Percentiles rank a stretch among this genome's conserved stretches.
Evolutionary conservation across 2,329 filamentous ascomycete species (phyloP).

Genomic region (Botrytis cinerea): DNA sequence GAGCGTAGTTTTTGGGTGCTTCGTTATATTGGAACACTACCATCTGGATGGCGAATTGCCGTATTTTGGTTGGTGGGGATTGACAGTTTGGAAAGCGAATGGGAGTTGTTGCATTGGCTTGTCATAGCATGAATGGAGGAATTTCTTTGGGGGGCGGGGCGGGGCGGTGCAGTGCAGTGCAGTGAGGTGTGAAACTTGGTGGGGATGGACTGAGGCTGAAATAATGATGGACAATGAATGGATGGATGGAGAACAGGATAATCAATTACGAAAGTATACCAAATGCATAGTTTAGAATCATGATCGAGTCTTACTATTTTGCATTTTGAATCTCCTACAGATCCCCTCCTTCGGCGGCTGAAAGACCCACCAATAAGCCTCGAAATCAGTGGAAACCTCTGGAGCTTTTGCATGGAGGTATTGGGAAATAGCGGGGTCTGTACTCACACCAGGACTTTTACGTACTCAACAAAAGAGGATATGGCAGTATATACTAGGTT

Average conservation of each 20-base stretch:
- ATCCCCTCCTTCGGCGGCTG: background rate
- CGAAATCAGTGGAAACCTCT: background rate
- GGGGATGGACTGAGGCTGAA: background rate
- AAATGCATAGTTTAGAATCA: background rate
- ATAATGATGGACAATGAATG: background rate
- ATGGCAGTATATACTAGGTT: background rate
- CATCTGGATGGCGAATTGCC: constrained; percentile 35
- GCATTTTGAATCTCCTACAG: background rate
- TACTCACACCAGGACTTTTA: background rate
- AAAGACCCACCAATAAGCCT: background rate
- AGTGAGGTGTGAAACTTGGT: background rate
- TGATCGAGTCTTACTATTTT: background rate
- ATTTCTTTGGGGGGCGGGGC: background rate
- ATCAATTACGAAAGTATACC: background rate
- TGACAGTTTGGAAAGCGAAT: background rate
- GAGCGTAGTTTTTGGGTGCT: constrained; percentile 20
- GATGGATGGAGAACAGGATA: background rate
- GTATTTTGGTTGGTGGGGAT: background rate
- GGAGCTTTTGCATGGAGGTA: background rate
- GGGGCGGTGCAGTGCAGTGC: background rate
- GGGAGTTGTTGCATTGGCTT: background rate
- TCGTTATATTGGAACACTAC: constrained; percentile 31
- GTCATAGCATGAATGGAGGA: background rate
- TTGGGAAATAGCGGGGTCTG: background rate
- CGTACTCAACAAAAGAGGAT: background rate